phyloP scores from a whole-genome alignment of 2,329 filamentous ascomycete genomes.

The Thelonectria blattea region DNA sequence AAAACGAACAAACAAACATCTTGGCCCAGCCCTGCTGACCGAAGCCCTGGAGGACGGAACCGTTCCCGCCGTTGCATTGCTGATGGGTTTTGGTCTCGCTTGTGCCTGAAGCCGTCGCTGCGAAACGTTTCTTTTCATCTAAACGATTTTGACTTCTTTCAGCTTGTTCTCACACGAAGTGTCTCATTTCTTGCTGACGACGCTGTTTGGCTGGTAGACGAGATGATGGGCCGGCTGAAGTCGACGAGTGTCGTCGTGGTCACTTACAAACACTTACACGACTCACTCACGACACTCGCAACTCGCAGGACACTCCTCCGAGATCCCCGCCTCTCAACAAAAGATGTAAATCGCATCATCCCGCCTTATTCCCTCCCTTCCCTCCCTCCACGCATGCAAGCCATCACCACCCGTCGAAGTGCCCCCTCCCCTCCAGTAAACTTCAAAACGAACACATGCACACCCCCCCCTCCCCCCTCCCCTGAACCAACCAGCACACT shows the following conservation, averaged over 20 bases:
- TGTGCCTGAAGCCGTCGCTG: conserved; percentile 3
- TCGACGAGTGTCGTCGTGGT: too few relatives aligned
- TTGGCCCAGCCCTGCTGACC: background rate
- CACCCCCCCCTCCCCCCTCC: background rate
- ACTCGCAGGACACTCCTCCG: too few relatives aligned
- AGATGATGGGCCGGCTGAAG: too few relatives aligned
- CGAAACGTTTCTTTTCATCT: background rate
- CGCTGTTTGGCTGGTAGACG: too few relatives aligned
- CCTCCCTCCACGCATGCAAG: conserved; percentile 14
- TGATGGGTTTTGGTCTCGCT: background rate
- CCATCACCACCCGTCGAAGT: background rate
- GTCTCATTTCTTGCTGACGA: too few relatives aligned
- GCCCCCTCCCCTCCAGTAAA: too few relatives aligned
- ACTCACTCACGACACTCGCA: background rate
- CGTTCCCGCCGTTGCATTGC: background rate
- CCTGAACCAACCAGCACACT: too few relatives aligned
- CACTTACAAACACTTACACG: too few relatives aligned
- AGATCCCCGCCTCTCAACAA: background rate
- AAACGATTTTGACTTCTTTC: background rate
- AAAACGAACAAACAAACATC: too few relatives aligned
- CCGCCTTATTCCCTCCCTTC: background rate
- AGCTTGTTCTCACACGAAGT: too few relatives aligned
- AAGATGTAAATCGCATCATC: background rate
- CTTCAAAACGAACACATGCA: background rate
- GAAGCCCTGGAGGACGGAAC: background rate